Percentiles rank a stretch among this genome's conserved stretches.
phyloP scores from a whole-genome alignment of 768 basidiomycete species.

The Harrya chromipes region DNA sequence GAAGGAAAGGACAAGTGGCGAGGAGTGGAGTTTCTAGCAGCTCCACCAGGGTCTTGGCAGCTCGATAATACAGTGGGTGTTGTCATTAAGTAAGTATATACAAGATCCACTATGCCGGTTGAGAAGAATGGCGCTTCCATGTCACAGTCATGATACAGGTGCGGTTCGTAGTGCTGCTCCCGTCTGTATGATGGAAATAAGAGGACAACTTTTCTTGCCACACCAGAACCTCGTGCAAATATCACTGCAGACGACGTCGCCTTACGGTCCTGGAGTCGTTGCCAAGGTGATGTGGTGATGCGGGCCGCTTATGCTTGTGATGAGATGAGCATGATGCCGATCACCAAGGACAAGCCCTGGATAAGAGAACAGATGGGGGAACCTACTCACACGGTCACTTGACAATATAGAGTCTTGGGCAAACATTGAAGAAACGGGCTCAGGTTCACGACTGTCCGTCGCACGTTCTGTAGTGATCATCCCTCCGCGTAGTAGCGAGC shows the following conservation, averaged over 20 bases:
- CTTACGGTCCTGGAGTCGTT: conserved; percentile 8
- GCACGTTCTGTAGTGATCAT: background rate
- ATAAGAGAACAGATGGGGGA: background rate
- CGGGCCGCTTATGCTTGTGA: conserved; percentile 13
- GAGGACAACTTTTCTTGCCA: background rate
- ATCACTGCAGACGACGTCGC: conserved; percentile 13
- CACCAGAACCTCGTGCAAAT: background rate
- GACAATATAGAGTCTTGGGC: conserved; percentile 12
- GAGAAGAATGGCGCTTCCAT: no score
- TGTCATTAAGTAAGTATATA: conserved; percentile 3
- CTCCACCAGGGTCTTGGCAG: conserved; percentile 12
- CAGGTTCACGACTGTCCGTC: background rate
- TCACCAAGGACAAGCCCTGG: background rate
- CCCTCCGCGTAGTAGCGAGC: conserved; percentile 27
- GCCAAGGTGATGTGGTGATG: conserved; percentile 6
- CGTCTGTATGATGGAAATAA: background rate
- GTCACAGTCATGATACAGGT: no score
- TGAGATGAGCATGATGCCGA: conserved; percentile 2
- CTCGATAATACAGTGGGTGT: background rate
- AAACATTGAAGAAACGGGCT: conserved; percentile 13
- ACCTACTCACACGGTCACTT: conserved; percentile 8
- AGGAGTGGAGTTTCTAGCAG: background rate
- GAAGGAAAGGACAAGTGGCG: background rate
- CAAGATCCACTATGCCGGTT: background rate
- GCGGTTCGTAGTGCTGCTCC: no score